Evolutionary conservation across 371 early-diverging fungal genomes (phyloP), one percentile per base, ranked within the genome.

Genomic region (Mucor indicus): DNA sequence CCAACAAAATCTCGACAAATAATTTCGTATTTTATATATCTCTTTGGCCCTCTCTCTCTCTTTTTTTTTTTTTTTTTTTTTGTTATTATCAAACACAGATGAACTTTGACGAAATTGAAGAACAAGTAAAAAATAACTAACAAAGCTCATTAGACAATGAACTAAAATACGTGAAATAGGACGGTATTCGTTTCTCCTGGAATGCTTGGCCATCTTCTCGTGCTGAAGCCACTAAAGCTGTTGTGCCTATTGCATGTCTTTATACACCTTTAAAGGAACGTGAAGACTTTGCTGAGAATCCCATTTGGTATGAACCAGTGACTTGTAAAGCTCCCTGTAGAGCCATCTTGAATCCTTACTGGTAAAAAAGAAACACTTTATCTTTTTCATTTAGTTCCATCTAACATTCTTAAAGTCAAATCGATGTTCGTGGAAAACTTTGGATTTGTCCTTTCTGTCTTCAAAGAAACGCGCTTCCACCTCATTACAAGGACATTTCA

Each of bases 401-500:
- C 29, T 12, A 33, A 37, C 12, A 15, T 22, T 43, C 41, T 15
- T 21, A 24, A 47, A 93, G 92, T 62, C 93, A 96, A 74, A 86
- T 97, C 42, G 96, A 98, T 62, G 92, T 92, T 39, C 88, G 91
- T 32, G 89, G 86, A 44, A 93, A 93, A 70, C 81, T 97, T 39
- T 99, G 99, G 99, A 94, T 93, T 54, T 99, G 99, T 69, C 92
- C 98, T 7, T 98, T 99, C 75, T 99, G 99, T 63, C 73, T 95
- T 55, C 89, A 90, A 64, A 90, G 98, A 53, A 99, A 99, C 74
- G 87, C 87, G 52, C 90, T 99, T 59, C 99, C 99, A 30, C 92
- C 96, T 53, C 99, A 99, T 62, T 99, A 99, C 71, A 87, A 90
- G 62, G 98, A 98, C 65, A 98, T 99, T 53, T 88, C 94, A 25